Evolutionary conservation across 805 yeast genomes (phyloP), one percentile per base, ranked within the genome.

Genomic region (Clavispora vitiphila): DNA sequence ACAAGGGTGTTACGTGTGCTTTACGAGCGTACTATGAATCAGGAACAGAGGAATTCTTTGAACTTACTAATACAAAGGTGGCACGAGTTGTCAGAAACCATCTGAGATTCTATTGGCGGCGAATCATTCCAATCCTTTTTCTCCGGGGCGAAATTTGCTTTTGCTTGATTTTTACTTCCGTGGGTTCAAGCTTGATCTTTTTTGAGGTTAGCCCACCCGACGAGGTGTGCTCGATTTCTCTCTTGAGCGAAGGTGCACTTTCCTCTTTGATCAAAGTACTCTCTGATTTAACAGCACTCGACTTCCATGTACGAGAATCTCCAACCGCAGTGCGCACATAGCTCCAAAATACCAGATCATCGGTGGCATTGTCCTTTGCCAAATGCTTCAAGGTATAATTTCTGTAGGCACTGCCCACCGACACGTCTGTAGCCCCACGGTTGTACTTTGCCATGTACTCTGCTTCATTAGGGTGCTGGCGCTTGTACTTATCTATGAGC

Each of bases 1-100:
- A 44, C 58, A 2, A 57, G 61, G 2, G 62, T 76, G 0, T 57
- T 82, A 34, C 47, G 51, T 2, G 62, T 32, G 35, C 35, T 49
- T 10, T 48, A 49, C 37, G 41, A 37, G 18, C 35, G 27, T 10
- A 25, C 23, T 9, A 43, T 46, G 49, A 23, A 27, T 3, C 25
- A 11, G 14, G 22, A 22, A 10, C 44, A 46, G 31, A 48, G 54
- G 19, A 38, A 47, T 9, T 64, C 70, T 5, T 43, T 56, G 27
- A 24, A 18, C 31, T 15, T 43, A n/a, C 38, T 56, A 21, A 27
- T 41, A 1, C 27, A 36, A 12, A 35, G 58, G 12, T 56, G 60
- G 60, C 35, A 38, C 16, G 26, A 35, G 12, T 21, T 35, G 14
- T 25, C 22, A 9, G 25, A n/a, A 5, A 6, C 27, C 11, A 9